Base-by-base conservation (phyloP, 176 grass and related monocot genomes). In the Eleusine indica region DNA sequence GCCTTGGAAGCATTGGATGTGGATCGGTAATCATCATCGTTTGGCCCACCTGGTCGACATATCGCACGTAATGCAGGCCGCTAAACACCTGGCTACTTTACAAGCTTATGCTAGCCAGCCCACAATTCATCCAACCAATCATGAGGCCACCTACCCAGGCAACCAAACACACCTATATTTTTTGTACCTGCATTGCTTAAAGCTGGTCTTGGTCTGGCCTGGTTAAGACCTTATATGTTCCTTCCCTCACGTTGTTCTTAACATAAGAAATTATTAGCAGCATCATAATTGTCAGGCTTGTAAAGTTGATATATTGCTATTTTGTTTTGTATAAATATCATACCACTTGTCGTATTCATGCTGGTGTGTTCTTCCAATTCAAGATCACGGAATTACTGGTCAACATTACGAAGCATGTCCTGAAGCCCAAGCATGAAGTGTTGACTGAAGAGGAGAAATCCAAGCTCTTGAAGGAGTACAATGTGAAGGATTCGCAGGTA, bases 351-450 rank as follows among this genome's bases (percentile, higher is more conserved):
- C 52, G 15, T 35, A 37, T 80, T 74, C 70, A 58, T 68, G 67
- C 17, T 84, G 58, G 60, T 82, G 43, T 83, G 66, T 58, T 87
- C 19, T 69, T 79, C 73, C 37, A 73, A 80, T 71, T 19, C 28
- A 85, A 98, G 96, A 88, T 95, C 44, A 95, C 83, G 11, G 93
- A 98, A n/a, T 78, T 98, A 90, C 89, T 94, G 66, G 91, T 95
- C 40, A 98, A 98, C 66, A 89, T 90, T 75, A 94, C 87, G 65
- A 95, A 90, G 83, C 96, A 98, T 92, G 83, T 85, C 42, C 88
- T 98, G 76, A 92, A 86, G 70, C 96, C 93, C 76, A 89, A 85
- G 56, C 96, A 98, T 92, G 76, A 87, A 43, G 74, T 95, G 42
- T 68, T 98, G 48, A 86, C 76, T 77, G 75, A 58, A 74, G 85